A percentile compares a stretch with the other conserved stretches of the same genome.
phyloP scores from a whole-genome alignment of 768 basidiomycete species.

The Xerocomellus chrysenteron region DNA sequence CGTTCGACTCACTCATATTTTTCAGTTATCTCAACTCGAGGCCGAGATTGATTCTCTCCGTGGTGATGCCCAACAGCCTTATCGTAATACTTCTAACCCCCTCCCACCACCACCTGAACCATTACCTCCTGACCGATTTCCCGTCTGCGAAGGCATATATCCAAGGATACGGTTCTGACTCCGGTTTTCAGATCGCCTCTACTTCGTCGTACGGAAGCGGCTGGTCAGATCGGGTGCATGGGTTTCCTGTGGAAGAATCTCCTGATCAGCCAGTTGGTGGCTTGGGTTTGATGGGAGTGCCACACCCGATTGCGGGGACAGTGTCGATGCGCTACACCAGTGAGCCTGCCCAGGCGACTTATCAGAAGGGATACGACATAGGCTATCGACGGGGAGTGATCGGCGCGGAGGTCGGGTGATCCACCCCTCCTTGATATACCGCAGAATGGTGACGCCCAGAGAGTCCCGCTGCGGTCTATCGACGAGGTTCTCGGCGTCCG shows the following conservation, averaged over 20 bases:
- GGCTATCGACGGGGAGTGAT: conserved; percentile 18
- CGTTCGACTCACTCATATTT: conserved; percentile 22
- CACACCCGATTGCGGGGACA: conserved; percentile 21
- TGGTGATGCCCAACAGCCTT: conserved; percentile 30
- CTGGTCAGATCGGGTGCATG: conserved; percentile 15
- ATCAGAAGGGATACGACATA: conserved; percentile 27
- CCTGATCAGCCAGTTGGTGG: conserved; percentile 26
- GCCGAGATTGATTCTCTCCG: conserved; percentile 38
- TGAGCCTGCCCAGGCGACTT: conserved; percentile 19
- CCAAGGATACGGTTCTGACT: no score
- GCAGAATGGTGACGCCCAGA: conserved; percentile 18
- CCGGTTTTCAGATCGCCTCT: no score
- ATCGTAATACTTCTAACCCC: conserved; percentile 43
- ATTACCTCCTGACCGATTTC: conserved; percentile 44
- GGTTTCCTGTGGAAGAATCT: conserved; percentile 31
- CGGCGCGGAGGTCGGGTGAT: conserved; percentile 15
- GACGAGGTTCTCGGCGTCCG: conserved; percentile 18
- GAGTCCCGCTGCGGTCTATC: conserved; percentile 15
- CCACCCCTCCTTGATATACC: conserved; percentile 10
- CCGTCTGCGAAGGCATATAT: conserved; percentile 39
- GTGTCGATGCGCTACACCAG: conserved; percentile 27
- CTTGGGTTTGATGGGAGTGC: conserved; percentile 30
- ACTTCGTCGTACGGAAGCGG: conserved; percentile 20
- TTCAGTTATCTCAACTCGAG: conserved; percentile 34
- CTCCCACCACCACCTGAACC: conserved; percentile 59